Conservation (phyloP, 1,284 basidiomycete genomes). For the Rhodotorula mucilaginosa region DNA sequence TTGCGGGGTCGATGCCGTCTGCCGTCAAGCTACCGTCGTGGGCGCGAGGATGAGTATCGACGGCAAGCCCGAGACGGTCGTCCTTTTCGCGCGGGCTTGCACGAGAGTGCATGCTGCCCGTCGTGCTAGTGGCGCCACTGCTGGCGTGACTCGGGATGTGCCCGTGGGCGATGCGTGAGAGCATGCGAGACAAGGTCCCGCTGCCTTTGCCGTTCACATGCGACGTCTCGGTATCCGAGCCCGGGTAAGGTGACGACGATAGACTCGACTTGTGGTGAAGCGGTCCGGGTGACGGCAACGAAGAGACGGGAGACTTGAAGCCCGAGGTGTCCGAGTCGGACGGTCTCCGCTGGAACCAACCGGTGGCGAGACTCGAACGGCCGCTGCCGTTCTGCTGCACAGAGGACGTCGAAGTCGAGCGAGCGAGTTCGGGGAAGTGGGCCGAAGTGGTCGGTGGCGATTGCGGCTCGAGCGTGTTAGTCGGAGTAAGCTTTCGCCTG, state of each 20-base stretch:
- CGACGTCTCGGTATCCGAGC: slow-evolving; percentile 10
- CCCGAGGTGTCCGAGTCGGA: slow-evolving; percentile 12
- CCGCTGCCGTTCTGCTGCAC: background rate
- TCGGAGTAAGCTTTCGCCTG: slow-evolving; percentile 15
- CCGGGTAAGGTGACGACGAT: slow-evolving; percentile 1
- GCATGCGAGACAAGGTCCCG: slow-evolving; percentile 31
- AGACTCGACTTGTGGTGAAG: background rate
- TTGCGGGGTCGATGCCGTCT: background rate
- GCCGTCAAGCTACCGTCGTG: background rate
- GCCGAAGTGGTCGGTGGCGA: background rate
- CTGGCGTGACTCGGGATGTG: background rate
- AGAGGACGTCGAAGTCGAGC: slow-evolving; percentile 32
- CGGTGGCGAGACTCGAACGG: slow-evolving; percentile 1
- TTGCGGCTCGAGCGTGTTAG: slow-evolving; percentile 4
- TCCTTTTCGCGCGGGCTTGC: background rate
- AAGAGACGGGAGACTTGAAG: background rate
- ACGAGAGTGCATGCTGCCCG: slow-evolving; percentile 1
- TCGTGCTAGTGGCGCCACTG: background rate
- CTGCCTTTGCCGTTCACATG: slow-evolving; percentile 4
- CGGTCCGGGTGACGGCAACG: slow-evolving; percentile 3
- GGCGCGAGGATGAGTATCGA: background rate
- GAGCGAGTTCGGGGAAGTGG: slow-evolving; percentile 29
- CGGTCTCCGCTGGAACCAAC: slow-evolving; percentile 19
- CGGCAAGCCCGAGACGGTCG: background rate
- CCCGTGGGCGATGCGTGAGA: slow-evolving; percentile 26